Evolutionary conservation across 208 protist genomes (phyloP), one percentile per base, ranked within the genome.

Genomic region (Baffinella frigidus): DNA sequence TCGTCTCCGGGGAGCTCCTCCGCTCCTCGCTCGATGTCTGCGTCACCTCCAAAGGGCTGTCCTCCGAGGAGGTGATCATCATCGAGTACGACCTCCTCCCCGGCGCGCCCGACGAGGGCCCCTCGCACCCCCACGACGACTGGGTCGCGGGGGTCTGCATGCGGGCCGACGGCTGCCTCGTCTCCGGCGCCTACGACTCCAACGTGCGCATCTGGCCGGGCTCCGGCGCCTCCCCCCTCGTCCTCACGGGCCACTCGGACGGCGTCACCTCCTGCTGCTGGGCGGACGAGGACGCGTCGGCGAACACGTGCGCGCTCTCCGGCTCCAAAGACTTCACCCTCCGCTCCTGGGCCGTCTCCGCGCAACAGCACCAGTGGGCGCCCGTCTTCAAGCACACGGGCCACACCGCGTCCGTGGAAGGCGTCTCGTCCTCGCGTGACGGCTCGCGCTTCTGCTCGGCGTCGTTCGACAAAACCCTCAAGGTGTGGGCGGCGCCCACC

Each of bases 1-100:
- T 95, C 9, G 81, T 95, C 20, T 91, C 90, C n/a, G 93, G 93
- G 43, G 87, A 95, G 93, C 93, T 95, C 61, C 81, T 95, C n/a
- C 92, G 94, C 72, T 67, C 81, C 0, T 92, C 94, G 0, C 74
- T 95, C 3, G 67, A 44, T 33, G 91, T 89, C 35, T 45, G 84
- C 36, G 35, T 95, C 11, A 81, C 71, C 4, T 33, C 17, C 20
- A 61, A 80, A 41, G 89, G 62, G 0, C 20, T 61, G 35, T 81
- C 62, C 3, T 24, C 72, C 3, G 61, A 93, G 50, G 27, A 72
- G 24, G 61, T 73, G 24, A 20, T 93, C 36, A 44, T 68, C 7
- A 48, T 93, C n/a, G 74, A 89, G 74, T 93, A 93, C 43, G 38
- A 90, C 33, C 33, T 71, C 35, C 35, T 93, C 11, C 62, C 81